Evolutionary conservation across 345 rosid genomes (phyloP).

Genomic region (Salix koriyanagi): DNA sequence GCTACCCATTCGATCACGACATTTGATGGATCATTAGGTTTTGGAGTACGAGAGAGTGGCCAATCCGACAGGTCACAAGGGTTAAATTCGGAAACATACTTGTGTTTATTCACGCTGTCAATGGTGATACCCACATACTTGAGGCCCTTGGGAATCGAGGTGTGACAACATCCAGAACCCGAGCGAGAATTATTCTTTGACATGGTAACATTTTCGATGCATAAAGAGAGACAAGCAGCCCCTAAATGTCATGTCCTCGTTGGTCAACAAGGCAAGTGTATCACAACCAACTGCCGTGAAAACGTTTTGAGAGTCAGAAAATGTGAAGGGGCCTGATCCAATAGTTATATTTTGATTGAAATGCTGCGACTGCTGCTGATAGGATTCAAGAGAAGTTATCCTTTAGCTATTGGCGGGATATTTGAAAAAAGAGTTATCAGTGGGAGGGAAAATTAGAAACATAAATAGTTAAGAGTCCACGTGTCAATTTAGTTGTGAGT

Average conservation of each 20-base stretch:
- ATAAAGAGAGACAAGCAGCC: conserved; percentile 14
- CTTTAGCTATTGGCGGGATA: too few species aligned
- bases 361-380: rapidly evolving
- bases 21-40: not conserved
- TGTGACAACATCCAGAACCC: not conserved
- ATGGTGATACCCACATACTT: not conserved
- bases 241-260: not conserved
- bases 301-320: conserved; percentile 18
- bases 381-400: too few species aligned
- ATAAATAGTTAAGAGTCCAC: too few species aligned
- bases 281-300: conserved; percentile 28
- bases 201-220: not conserved
- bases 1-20: conserved; percentile 19
- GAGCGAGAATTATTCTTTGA: not conserved
- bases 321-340: not conserved
- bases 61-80: not conserved
- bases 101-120: not conserved
- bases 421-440: too few species aligned
- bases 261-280: not conserved
- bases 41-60: not conserved
- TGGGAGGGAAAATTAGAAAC: too few species aligned
- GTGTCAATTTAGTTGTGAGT: too few species aligned
- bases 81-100: not conserved
- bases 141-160: not conserved
- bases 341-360: rapidly evolving